Percentiles rank a stretch among this genome's conserved stretches.
Conservation (phyloP, 805 yeast genomes). For the Kuraishia ogatae region DNA sequence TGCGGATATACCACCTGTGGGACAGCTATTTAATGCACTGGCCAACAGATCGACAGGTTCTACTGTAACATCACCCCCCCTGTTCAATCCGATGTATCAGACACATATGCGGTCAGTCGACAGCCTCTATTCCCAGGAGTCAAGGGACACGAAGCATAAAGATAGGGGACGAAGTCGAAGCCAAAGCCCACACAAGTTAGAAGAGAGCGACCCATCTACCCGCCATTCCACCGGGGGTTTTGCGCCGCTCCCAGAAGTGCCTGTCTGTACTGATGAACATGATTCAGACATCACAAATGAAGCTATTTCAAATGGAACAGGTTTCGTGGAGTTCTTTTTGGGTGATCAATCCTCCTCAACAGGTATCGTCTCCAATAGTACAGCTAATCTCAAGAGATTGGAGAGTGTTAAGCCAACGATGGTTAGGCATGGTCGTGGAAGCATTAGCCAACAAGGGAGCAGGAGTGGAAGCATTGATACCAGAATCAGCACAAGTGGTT, state of each 20-base stretch:
- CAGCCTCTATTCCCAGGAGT: background rate
- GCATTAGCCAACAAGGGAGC: slow-evolving; percentile 1
- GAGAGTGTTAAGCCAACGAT: slow-evolving; percentile 12
- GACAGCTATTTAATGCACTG: background rate
- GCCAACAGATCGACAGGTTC: background rate
- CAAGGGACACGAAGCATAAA: background rate
- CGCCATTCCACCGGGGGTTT: background rate
- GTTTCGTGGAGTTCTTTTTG: slow-evolving; percentile 26
- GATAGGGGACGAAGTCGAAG: background rate
- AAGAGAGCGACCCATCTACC: background rate
- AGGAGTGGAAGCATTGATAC: background rate
- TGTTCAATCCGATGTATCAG: background rate
- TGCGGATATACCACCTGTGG: background rate
- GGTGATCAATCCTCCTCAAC: slow-evolving; percentile 12
- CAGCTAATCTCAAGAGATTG: background rate
- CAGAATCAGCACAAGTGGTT: background rate
- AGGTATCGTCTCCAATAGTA: slow-evolving; percentile 11
- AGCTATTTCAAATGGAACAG: slow-evolving; percentile 11
- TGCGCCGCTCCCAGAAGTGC: background rate
- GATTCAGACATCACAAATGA: background rate
- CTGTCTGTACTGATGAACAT: background rate
- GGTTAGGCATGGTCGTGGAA: slow-evolving; percentile 15
- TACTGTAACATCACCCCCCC: background rate
- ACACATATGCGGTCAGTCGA: background rate
- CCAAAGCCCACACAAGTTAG: background rate